Evolutionary conservation across 1,139 yeast species (phyloP), one percentile per base, ranked within the genome.

Genomic region (Ogataea hybrid): DNA sequence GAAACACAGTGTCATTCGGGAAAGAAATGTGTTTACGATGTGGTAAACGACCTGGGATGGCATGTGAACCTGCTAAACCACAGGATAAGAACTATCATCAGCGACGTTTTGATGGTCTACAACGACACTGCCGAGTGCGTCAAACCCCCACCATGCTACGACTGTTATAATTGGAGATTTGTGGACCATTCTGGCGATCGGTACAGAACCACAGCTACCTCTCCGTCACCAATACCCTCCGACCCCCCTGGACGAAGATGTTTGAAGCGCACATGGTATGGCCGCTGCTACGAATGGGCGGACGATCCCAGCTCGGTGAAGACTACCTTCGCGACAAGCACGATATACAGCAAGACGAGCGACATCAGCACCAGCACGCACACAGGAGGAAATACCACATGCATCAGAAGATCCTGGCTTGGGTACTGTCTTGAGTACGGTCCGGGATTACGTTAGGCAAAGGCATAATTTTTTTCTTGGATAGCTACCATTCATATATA

Each of bases 1-100:
- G 98, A 92, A 61, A 84, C 97, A 0, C 83, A 84, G 30, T 92
- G 99, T 59, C 99, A 92, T 61, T 79, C 96, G 0, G 99, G 98
- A 0, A 75, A 77, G 58, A 81, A 80, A 43, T 92, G 98, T 61
- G 75, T 84, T 16, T 94, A 92, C 65, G 98, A 92, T 58, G 92
- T 85, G 16, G 96, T 90, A 12, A 74, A 77, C 5, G 97, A 92
- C 55, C 68, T 75, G 50, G 97, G 97, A 3, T 92, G 97, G 97
- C 82, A 80, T 53, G 94, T 90, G 11, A 88, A 84, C 53, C 67
- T 94, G 62, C 70, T 87, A 50, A 88, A 92, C 62, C 99, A 92
- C 62, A 72, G 97, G 32, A 88, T 92, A 45, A 95, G 85, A 56
- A 85, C 90, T 0, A 96, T 94, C 10, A 88, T 94, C 48, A 96